These are phyloP conservation scores for Calonectria honghensis DNA, from an alignment of 2,329 filamentous ascomycete genomes.

Conservation along the genomic window DNA sequence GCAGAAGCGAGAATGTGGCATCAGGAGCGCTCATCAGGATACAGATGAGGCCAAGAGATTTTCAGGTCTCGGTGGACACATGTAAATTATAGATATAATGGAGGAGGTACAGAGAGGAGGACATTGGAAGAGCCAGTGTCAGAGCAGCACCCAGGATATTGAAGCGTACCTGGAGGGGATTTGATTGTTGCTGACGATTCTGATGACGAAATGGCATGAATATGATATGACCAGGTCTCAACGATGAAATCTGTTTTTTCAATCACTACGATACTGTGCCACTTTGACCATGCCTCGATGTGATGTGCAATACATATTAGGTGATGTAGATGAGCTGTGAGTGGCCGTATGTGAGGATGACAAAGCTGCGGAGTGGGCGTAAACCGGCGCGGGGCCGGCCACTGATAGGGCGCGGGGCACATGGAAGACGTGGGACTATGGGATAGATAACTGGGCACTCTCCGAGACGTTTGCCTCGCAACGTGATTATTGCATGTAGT, in stretches of 20 bases:
- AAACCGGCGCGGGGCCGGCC: slow-evolving; percentile 3
- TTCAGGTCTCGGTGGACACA: slow-evolving; percentile 43
- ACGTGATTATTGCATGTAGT: neutral
- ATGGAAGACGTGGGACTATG: slow-evolving; percentile 19
- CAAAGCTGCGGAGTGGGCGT: slow-evolving; percentile 31
- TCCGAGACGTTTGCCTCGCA: neutral
- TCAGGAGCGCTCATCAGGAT: slow-evolving; percentile 40
- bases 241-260: slow-evolving; percentile 29
- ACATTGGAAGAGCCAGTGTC: slow-evolving; percentile 35
- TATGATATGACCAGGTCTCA: slow-evolving; percentile 58
- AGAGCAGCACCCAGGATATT: slow-evolving; percentile 34
- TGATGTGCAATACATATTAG: neutral
- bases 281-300: neutral
- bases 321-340: slow-evolving; percentile 13
- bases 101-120: slow-evolving; percentile 42
- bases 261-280: slow-evolving; percentile 1
- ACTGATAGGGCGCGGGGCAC: slow-evolving; percentile 35
- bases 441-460: slow-evolving; percentile 3
- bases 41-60: slow-evolving; percentile 41
- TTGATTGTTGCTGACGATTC: slow-evolving; percentile 56
- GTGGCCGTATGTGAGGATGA: slow-evolving; percentile 25
- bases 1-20: slow-evolving; percentile 40
- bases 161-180: slow-evolving; percentile 46
- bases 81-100: slow-evolving; percentile 55
- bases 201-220: slow-evolving; percentile 59